Percentiles rank a stretch among this genome's conserved stretches.
Evolutionary conservation across 805 yeast genomes (phyloP).

Genomic region (Nematodospora valgi): DNA sequence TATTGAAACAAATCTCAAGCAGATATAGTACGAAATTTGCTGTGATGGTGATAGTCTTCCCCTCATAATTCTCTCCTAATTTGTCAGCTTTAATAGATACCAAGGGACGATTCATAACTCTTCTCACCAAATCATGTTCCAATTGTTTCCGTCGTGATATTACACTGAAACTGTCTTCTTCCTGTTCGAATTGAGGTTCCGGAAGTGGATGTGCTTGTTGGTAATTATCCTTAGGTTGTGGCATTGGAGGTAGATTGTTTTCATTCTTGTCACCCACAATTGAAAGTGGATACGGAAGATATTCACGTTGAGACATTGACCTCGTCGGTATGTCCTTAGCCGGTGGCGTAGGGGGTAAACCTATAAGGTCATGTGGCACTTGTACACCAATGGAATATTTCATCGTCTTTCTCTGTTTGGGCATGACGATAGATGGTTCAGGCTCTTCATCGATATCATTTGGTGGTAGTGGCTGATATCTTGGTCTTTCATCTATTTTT

Average conservation of each 20-base stretch:
- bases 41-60: conserved; percentile 19
- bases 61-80: conserved; percentile 12
- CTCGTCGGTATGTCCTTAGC: conserved; percentile 5
- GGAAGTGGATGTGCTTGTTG: background rate
- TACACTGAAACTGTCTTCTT: conserved; percentile 12
- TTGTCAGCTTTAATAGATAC: conserved; percentile 14
- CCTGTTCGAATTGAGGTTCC: conserved; percentile 10
- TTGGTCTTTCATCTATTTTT: conserved; percentile 5
- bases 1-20: conserved; percentile 27
- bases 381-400: conserved; percentile 3
- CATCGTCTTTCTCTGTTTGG: background rate
- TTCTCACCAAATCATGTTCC: conserved; percentile 25
- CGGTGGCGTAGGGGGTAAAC: conserved; percentile 8
- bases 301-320: conserved; percentile 3
- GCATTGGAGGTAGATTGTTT: conserved; percentile 24
- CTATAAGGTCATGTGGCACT: conserved; percentile 1
- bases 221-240: conserved; percentile 16
- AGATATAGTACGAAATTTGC: conserved; percentile 26
- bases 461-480: background rate
- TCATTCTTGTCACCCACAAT: conserved; percentile 6
- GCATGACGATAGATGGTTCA: background rate
- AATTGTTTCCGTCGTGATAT: conserved; percentile 19
- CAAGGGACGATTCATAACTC: conserved; percentile 34
- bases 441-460: background rate
- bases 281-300: conserved; percentile 5